Conservation (phyloP, 352 stramenopile species). For the Globisporangium okanoganense region DNA sequence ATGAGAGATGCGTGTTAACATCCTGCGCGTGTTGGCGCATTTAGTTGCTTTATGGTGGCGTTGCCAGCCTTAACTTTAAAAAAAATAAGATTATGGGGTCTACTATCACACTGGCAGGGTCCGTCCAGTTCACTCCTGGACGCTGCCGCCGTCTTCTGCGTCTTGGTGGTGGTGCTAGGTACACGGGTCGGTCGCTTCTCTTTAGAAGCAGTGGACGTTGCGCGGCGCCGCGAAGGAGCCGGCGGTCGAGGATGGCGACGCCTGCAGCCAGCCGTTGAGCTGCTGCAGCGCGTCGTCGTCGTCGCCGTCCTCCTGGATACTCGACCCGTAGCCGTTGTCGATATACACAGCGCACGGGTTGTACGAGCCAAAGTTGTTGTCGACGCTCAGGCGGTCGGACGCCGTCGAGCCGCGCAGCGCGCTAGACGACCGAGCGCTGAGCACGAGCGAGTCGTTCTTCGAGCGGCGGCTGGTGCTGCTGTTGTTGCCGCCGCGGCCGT, state of each 20-base stretch:
- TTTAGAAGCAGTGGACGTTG: constrained; percentile 22
- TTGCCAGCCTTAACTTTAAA: constrained; percentile 3
- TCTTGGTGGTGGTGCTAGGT: neutral
- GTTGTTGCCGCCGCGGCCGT: constrained; percentile 39
- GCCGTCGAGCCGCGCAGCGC: constrained; percentile 35
- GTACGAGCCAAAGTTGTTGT: constrained; percentile 70
- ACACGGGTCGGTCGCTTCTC: neutral
- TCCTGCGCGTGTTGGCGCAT: too few species aligned
- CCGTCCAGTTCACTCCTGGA: constrained; percentile 10
- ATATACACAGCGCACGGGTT: constrained; percentile 46
- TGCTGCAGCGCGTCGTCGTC: constrained; percentile 35
- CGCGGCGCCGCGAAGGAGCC: constrained; percentile 35
- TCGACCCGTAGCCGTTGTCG: constrained; percentile 44
- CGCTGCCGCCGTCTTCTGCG: neutral
- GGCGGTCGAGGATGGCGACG: constrained; percentile 58
- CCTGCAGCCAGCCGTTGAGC: constrained; percentile 62
- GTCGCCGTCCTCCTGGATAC: constrained; percentile 69
- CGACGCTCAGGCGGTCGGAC: constrained; percentile 68
- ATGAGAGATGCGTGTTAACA: too few species aligned
- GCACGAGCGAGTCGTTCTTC: constrained; percentile 50
- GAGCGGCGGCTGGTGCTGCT: constrained; percentile 19
- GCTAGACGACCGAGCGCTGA: constrained; percentile 43
- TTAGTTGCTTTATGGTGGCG: neutral
- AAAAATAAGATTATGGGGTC: constrained; percentile 10
- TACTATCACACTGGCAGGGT: constrained; percentile 3